phyloP scores from a whole-genome alignment of 2,329 filamentous ascomycete genomes.

The Trichoderma simmonsii region DNA sequence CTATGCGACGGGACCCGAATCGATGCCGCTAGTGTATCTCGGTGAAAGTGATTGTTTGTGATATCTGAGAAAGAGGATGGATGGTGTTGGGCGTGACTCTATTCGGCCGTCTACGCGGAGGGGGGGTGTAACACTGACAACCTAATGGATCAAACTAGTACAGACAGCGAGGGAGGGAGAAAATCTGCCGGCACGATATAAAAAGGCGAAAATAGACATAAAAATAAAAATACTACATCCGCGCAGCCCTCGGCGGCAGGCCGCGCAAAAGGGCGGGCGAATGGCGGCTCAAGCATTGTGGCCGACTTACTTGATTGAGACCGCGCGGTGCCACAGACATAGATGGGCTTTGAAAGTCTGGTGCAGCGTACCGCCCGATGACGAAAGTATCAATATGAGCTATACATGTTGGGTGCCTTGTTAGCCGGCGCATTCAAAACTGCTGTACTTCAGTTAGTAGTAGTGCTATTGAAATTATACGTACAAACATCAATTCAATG shows the following conservation, averaged over 20 bases:
- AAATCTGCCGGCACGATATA: background rate
- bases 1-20: background rate
- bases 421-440: background rate
- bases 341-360: background rate
- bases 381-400: background rate
- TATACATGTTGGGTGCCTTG: background rate
- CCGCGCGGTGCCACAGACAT: background rate
- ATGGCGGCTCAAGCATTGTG: background rate
- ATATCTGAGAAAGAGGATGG: background rate
- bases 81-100: background rate
- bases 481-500: background rate
- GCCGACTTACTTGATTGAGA: background rate
- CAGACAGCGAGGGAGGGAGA: background rate
- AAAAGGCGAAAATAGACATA: background rate
- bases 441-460: background rate
- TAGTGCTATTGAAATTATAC: background rate
- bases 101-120: background rate
- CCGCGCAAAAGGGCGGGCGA: background rate
- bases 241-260: background rate
- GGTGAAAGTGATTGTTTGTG: slow-evolving; percentile 5
- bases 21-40: background rate
- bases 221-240: background rate
- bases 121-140: background rate
- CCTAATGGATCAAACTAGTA: background rate
- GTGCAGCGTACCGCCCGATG: background rate